A percentile compares a stretch with the other conserved stretches of the same genome.
Conservation (phyloP, 2,329 filamentous ascomycete genomes). For the Sclerotinia trifoliorum region DNA sequence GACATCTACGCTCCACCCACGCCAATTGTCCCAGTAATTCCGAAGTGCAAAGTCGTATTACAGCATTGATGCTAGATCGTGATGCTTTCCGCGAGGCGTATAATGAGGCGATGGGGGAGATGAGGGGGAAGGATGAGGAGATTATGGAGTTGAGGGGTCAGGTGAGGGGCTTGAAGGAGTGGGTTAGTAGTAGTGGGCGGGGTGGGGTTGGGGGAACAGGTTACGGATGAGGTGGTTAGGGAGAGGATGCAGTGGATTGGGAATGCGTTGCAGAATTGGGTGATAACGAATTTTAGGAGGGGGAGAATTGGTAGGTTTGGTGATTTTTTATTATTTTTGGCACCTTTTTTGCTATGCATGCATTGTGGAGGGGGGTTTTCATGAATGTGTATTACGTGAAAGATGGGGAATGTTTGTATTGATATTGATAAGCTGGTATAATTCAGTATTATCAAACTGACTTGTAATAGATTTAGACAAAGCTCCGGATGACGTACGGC, state of each 20-base stretch:
- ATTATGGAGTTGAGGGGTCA: slow-evolving; percentile 55
- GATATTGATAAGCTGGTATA: neutral
- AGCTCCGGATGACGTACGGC: slow-evolving; percentile 44
- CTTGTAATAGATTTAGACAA: slow-evolving; percentile 45
- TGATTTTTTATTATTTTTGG: slow-evolving; percentile 3
- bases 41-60: slow-evolving; percentile 37
- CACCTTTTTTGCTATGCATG: neutral
- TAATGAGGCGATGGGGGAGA: slow-evolving; percentile 48
- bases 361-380: neutral
- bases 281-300: slow-evolving; percentile 66
- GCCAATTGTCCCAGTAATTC: slow-evolving; percentile 48
- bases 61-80: slow-evolving; percentile 36
- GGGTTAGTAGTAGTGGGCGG: slow-evolving; percentile 65
- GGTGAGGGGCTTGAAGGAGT: slow-evolving; percentile 67
- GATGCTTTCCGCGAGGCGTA: slow-evolving; percentile 48
- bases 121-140: slow-evolving; percentile 55
- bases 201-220: slow-evolving; percentile 51
- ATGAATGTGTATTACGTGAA: neutral
- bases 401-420: neutral
- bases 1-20: slow-evolving; percentile 50
- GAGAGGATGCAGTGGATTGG: slow-evolving; percentile 61
- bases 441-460: neutral
- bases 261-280: slow-evolving; percentile 72
- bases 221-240: slow-evolving; percentile 65
- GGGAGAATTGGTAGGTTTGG: slow-evolving; percentile 49